Percentiles rank a stretch among this genome's conserved stretches.
These are phyloP conservation scores for Earliella scabrosa DNA, from an alignment of 1,284 basidiomycete genomes.

Conservation along the genomic window DNA sequence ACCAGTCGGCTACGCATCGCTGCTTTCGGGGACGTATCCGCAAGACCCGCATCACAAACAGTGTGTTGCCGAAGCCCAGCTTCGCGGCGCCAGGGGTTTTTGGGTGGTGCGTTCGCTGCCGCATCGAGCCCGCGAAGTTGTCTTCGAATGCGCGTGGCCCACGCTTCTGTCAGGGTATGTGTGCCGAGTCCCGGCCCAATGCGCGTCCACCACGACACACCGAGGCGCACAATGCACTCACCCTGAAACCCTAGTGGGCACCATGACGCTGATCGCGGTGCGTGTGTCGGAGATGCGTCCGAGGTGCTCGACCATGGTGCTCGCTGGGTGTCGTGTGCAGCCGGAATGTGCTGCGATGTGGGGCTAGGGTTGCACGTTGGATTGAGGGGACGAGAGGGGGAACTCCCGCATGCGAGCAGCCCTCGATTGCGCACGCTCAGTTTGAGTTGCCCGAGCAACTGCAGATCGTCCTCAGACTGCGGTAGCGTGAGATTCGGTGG, in stretches of 20 bases:
- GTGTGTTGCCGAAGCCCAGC: constrained; percentile 1
- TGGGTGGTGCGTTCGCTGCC: neutral
- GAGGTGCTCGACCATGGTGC: neutral
- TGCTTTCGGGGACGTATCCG: neutral
- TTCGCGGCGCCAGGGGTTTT: neutral
- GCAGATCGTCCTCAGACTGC: constrained; percentile 1
- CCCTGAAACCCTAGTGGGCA: constrained; percentile 13
- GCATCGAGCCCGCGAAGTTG: neutral
- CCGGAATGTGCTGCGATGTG: neutral
- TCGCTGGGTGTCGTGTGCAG: neutral
- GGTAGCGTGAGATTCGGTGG: neutral
- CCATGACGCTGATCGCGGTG: constrained; percentile 11
- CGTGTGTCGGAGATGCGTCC: constrained; percentile 7
- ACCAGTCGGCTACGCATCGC: neutral
- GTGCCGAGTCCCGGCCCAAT: neutral
- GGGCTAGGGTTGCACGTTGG: neutral
- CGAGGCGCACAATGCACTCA: neutral
- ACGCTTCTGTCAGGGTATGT: constrained; percentile 4
- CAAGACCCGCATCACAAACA: neutral
- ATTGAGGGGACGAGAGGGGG: neutral
- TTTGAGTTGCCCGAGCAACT: constrained; percentile 5
- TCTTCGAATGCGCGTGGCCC: constrained; percentile 1
- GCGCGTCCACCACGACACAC: neutral
- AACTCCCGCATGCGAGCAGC: neutral
- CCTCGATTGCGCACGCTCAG: neutral